These are phyloP conservation scores for Candida morakotiae DNA, from an alignment of 805 yeast species.

Conservation along the genomic window DNA sequence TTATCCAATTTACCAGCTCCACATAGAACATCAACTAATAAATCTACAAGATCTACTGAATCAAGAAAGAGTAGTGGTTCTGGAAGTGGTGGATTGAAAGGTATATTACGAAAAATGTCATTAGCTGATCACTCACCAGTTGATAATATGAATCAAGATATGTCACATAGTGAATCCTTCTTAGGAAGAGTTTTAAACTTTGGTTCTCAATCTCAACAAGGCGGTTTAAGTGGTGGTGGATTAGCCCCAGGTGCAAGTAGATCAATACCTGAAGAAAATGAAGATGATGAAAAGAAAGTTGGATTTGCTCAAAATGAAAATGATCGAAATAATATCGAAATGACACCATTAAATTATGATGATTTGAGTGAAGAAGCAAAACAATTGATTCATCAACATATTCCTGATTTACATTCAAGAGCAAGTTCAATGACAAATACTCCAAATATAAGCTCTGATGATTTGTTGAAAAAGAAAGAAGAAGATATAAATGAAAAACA, in stretches of 20 bases:
- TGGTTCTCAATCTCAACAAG: slow-evolving; percentile 14
- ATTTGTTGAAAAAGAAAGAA: slow-evolving; percentile 1
- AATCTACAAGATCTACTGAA: background rate
- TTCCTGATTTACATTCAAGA: slow-evolving; percentile 18
- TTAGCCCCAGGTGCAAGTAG: slow-evolving; percentile 36
- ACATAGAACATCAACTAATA: background rate
- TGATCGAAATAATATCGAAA: slow-evolving; percentile 34
- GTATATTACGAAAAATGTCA: slow-evolving; percentile 34
- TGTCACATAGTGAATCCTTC: slow-evolving; percentile 32
- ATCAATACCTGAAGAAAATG: slow-evolving; percentile 23
- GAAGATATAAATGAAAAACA: slow-evolving; percentile 3
- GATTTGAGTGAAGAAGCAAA: slow-evolving; percentile 50
- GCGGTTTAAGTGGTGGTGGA: slow-evolving; percentile 37
- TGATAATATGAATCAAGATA: slow-evolving; percentile 11
- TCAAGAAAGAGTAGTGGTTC: background rate
- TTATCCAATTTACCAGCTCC: background rate
- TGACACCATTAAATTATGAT: slow-evolving; percentile 40
- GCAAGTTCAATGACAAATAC: background rate
- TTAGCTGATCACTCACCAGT: slow-evolving; percentile 25
- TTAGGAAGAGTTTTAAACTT: slow-evolving; percentile 32
- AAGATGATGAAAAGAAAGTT: slow-evolving; percentile 35
- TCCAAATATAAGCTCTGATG: slow-evolving; percentile 8
- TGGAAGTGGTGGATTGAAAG: slow-evolving; percentile 15
- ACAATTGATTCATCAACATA: slow-evolving; percentile 49
- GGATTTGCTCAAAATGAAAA: slow-evolving; percentile 14